Percentiles rank a stretch among this genome's conserved stretches.
These are phyloP conservation scores for Haplographium delicatum DNA, from an alignment of 495 filamentous ascomycete species.

Conservation along the genomic window DNA sequence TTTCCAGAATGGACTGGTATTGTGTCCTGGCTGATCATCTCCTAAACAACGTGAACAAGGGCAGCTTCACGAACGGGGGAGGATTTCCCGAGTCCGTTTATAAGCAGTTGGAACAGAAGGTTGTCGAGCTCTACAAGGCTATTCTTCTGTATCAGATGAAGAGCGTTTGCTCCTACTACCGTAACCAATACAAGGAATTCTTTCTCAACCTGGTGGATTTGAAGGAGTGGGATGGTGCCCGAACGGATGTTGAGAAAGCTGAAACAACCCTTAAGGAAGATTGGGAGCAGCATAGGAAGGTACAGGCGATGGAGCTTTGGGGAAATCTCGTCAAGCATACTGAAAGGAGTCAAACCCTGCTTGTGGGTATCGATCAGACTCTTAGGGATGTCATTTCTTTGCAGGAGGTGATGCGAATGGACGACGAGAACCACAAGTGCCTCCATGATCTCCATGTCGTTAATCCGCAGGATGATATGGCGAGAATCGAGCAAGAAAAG, in stretches of 20 bases:
- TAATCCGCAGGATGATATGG: no score
- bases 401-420: no score
- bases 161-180: conserved; percentile 32
- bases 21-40: conserved; percentile 9
- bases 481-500: conserved; percentile 35
- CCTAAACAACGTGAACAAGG: conserved; percentile 4
- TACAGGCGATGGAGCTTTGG: no score
- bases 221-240: conserved; percentile 25
- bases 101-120: conserved; percentile 7
- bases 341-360: no score
- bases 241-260: conserved; percentile 22
- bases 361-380: no score
- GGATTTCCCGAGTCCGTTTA: conserved; percentile 6
- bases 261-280: conserved; percentile 22
- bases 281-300: no score
- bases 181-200: conserved; percentile 22
- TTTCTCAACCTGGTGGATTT: conserved; percentile 19
- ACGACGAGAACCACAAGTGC: no score
- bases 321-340: no score
- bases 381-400: no score
- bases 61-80: conserved; percentile 2
- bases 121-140: conserved; percentile 14
- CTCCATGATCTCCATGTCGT: no score
- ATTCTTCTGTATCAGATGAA: conserved; percentile 20
- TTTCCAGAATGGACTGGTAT: conserved; percentile 14